Evolutionary conservation across 2,329 filamentous ascomycete genomes (phyloP).

Genomic region (Fusarium pseudocircinatum): DNA sequence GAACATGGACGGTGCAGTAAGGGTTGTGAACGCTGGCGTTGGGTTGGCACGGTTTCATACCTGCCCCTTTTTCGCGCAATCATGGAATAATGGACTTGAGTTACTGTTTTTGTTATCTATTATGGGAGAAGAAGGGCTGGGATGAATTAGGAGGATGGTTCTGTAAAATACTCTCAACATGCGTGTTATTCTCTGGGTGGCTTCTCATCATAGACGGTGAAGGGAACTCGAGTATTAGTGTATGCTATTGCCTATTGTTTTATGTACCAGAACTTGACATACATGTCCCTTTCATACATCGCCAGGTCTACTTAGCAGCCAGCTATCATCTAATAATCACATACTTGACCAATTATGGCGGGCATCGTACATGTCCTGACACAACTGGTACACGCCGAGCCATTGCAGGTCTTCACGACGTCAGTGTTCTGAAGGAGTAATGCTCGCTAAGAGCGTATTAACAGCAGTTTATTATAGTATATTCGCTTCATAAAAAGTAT

Average conservation of each 20-base stretch:
- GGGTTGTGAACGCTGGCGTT: constrained; percentile 38
- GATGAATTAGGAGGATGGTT: constrained; percentile 42
- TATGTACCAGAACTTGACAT: not conserved
- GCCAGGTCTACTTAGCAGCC: not conserved
- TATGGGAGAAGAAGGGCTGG: constrained; percentile 36
- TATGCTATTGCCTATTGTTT: constrained; percentile 51
- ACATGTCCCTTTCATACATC: not conserved
- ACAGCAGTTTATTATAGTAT: not conserved
- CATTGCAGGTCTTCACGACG: not conserved
- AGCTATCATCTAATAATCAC: not conserved
- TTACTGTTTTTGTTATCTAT: constrained; percentile 30
- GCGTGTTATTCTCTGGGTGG: constrained; percentile 52
- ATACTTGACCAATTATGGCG: not conserved
- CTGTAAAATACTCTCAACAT: constrained; percentile 63
- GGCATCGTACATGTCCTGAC: not conserved
- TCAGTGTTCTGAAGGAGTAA: not conserved
- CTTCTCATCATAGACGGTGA: constrained; percentile 60
- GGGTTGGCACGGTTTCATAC: constrained; percentile 32
- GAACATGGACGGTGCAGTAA: constrained; percentile 14
- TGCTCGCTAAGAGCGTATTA: not conserved
- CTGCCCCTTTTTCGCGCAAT: constrained; percentile 31
- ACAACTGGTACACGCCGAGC: not conserved
- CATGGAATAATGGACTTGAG: constrained; percentile 41
- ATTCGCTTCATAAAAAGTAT: not conserved
- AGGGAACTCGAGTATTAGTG: constrained; percentile 54